Evolutionary conservation across 305 asterid species (phyloP), one percentile per base, ranked within the genome.

Genomic region (Fraxinus sp.): DNA sequence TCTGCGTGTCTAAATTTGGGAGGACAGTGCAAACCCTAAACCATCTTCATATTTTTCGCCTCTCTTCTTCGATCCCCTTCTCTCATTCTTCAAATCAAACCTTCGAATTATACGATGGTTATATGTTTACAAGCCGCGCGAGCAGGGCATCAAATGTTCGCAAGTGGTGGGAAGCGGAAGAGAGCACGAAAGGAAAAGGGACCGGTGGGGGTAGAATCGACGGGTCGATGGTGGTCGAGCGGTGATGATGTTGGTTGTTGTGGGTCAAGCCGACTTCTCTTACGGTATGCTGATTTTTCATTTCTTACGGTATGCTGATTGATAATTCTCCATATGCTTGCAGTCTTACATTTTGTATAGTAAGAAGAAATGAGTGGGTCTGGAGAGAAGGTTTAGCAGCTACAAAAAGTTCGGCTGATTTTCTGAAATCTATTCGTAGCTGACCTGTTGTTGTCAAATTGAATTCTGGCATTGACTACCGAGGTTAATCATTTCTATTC

Each of bases 371-470:
- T 94, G 97, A 92, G 98, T 28, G 94, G 93, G 64, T 41, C 89
- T 49, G 89, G 85, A 73, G 97, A 94, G 85, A 94, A 86, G 85
- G 85, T 90, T 7, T 86, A 33, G 84, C 92, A n/a, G 85, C 91
- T 76, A 89, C 98, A 7, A 95, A 95, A 87, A 95, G 97, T 46
- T 98, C 98, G 3, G 93, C 98, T 52, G 98, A 95, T 89, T 95
- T 95, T 87, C 95, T 95, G 74, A 95, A 95, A 86, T 95, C 98
- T 16, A 95, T 95, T 24, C 98, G 98, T 39, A 98, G 98, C 8
- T 91, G 98, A 66, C 98, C 98, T 35, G 97, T 95, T 81, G 99
- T 95, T 10, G 98, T 95, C 88, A 95, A 95, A 86, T 84, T 94
- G 90, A 95, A 95, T 85, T 95, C 98, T 4, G 99, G 98, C 55